Base-by-base conservation (phyloP, 495 filamentous ascomycete genomes). In the Aspergillus diversus region DNA sequence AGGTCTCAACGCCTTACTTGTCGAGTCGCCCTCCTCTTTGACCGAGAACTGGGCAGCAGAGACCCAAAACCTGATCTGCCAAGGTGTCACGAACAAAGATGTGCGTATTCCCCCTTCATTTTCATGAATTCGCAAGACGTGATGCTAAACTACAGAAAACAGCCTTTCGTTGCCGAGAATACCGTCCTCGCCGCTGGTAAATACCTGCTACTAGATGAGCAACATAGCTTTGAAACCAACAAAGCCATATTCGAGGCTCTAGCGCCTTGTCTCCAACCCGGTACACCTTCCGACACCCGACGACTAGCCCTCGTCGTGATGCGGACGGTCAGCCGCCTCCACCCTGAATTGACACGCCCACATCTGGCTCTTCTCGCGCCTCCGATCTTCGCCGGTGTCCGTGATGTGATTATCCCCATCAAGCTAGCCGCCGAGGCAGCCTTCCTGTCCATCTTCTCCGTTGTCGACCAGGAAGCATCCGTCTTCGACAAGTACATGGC, bases 401-500 rank as follows among this genome's bases (percentile, higher is more conserved):
- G 95, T 35, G 95, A 98, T 72, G 82, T 89, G 46, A 86, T 98
- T n/a, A 98, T 99, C 55, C 96, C 96, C 5, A 88, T 99, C 65
- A 99, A 99, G 74, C 82, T 99, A 33, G 90, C 96, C 4, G 92
- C 95, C 12, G 95, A 99, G 77, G 94, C 93, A 3, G 92, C 93
- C 3, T 97, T 98, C 73, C 82, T 98, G 34, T 86, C 91, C n/a
- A 76, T 98, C n/a, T 98, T 99, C 78, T 85, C 86, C 3, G 93
- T 98, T 1, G 92, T 93, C 1, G 91, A 97, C 33, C 86, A 89
- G 59, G 95, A 97, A 66, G 81, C 81, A 43, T 88, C 87, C 63
- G 88, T 97, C 27, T 98, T 97, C 68, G 94, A 99, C 59, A 92
- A 92, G 80, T 99, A 92, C 69, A 87, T 98, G 73, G 77, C 84